These are phyloP conservation scores for Spatholobus suberectus DNA, from an alignment of 306 rosid species.

Conservation along the genomic window DNA sequence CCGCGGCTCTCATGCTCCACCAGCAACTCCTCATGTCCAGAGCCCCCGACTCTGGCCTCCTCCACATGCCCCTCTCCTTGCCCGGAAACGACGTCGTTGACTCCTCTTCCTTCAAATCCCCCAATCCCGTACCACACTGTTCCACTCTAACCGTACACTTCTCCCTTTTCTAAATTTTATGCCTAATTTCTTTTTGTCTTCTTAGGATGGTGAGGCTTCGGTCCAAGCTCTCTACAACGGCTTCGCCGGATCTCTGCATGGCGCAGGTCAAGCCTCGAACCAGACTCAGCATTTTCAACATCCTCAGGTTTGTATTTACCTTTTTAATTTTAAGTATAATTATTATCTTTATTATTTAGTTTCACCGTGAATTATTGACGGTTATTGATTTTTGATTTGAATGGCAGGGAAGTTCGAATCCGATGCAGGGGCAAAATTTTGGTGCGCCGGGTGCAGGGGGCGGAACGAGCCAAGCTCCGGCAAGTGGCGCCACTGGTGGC, in stretches of 20 bases:
- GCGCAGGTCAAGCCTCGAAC: conserved; percentile 46
- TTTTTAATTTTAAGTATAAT: not conserved
- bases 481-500: conserved; percentile 19
- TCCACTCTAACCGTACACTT: not conserved
- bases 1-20: conserved; percentile 68
- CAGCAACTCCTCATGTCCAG: conserved; percentile 74
- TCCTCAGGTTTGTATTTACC: conserved; percentile 48
- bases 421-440: conserved; percentile 57
- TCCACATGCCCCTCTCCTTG: conserved; percentile 58
- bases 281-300: conserved; percentile 69
- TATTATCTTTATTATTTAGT: not conserved
- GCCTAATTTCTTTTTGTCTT: not conserved
- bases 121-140: conserved; percentile 49
- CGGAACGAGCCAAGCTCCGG: conserved; percentile 58
- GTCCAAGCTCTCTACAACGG: conserved; percentile 65
- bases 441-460: conserved; percentile 47
- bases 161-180: no score
- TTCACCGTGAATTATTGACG: not conserved
- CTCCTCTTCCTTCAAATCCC: conserved; percentile 61
- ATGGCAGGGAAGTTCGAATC: conserved; percentile 13
- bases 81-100: conserved; percentile 67
- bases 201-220: conserved; percentile 50
- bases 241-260: conserved; percentile 66
- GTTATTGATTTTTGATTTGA: not conserved
- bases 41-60: conserved; percentile 41